Conservation (phyloP, 306 rosid species). For the Quercus bicolor region DNA sequence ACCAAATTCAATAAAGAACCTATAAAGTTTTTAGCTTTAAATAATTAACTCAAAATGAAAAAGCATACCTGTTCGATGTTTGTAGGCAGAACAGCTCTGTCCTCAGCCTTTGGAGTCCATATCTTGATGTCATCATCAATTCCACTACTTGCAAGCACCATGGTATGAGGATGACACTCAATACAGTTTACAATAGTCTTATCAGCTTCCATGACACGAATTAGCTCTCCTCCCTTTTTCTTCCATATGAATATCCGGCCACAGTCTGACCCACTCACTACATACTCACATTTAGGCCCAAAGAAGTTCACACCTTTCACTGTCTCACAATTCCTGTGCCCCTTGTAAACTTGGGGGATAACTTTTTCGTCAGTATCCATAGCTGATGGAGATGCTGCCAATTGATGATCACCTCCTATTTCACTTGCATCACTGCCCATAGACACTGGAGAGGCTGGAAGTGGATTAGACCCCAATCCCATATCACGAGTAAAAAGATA, state of each 20-base stretch:
- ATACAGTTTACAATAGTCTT: conserved; percentile 80
- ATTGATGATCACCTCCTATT: conserved; percentile 34
- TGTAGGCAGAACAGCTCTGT: conserved; percentile 72
- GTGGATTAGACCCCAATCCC: conserved; percentile 73
- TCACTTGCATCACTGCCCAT: conserved; percentile 57
- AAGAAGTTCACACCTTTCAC: conserved; percentile 91
- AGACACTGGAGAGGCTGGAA: conserved; percentile 42
- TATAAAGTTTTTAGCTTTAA: conserved; percentile 3
- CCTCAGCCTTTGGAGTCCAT: conserved; percentile 87
- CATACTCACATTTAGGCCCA: conserved; percentile 92
- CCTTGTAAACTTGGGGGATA: conserved; percentile 75
- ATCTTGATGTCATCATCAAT: conserved; percentile 78
- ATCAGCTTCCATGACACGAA: conserved; percentile 96
- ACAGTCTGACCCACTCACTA: conserved; percentile 95
- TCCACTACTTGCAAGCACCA: conserved; percentile 95
- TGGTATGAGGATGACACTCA: conserved; percentile 84
- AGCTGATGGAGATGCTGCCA: conserved; percentile 34
- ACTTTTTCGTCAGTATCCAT: conserved; percentile 38
- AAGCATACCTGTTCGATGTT: conserved; percentile 66
- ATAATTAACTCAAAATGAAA: conserved; percentile 22
- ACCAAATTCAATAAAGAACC: conserved; percentile 4
- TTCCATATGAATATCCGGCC: conserved; percentile 94
- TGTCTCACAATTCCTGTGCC: conserved; percentile 75
- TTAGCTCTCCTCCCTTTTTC: conserved; percentile 77
- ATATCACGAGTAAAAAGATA: conserved; percentile 81